A percentile compares a stretch with the other conserved stretches of the same genome.
Conservation (phyloP, 768 basidiomycete genomes). For the Leccinum rimulosum region DNA sequence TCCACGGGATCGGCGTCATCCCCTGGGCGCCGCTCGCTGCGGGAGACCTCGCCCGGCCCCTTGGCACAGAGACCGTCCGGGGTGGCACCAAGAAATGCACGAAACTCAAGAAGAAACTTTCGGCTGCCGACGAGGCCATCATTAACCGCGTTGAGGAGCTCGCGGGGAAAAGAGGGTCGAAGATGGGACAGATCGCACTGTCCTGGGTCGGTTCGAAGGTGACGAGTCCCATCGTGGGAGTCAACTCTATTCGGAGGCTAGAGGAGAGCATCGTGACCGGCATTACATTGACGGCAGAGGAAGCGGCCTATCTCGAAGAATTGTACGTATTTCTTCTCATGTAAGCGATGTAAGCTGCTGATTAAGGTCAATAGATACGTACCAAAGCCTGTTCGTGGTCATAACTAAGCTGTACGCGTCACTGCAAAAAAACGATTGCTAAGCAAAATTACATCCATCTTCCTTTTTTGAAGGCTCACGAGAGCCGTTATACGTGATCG, state of each 20-base stretch:
- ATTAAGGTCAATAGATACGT: constrained; percentile 12
- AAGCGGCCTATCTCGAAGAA: constrained; percentile 26
- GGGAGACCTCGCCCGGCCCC: too few species aligned
- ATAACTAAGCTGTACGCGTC: constrained; percentile 2
- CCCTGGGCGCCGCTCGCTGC: too few species aligned
- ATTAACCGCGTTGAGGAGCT: constrained; percentile 42
- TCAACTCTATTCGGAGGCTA: constrained; percentile 34
- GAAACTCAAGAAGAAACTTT: too few species aligned
- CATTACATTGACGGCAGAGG: constrained; percentile 28
- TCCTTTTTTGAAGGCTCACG: too few species aligned
- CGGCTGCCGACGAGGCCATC: constrained; percentile 22
- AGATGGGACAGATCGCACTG: constrained; percentile 47
- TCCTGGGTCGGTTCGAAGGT: constrained; percentile 44
- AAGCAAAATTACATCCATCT: too few species aligned
- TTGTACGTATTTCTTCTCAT: constrained; percentile 15
- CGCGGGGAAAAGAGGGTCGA: constrained; percentile 37
- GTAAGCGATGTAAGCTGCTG: too few species aligned
- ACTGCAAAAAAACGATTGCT: too few species aligned
- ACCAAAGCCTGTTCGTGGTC: constrained; percentile 19
- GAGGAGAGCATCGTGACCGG: constrained; percentile 28
- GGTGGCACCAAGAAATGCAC: too few species aligned
- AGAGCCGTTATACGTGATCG: too few species aligned
- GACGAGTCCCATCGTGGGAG: constrained; percentile 44
- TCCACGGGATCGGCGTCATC: too few species aligned
- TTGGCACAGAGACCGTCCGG: too few species aligned